Evolutionary conservation across 345 rosid species (phyloP), one percentile per base, ranked within the genome.

Genomic region (Abelmoschus esculentus): DNA sequence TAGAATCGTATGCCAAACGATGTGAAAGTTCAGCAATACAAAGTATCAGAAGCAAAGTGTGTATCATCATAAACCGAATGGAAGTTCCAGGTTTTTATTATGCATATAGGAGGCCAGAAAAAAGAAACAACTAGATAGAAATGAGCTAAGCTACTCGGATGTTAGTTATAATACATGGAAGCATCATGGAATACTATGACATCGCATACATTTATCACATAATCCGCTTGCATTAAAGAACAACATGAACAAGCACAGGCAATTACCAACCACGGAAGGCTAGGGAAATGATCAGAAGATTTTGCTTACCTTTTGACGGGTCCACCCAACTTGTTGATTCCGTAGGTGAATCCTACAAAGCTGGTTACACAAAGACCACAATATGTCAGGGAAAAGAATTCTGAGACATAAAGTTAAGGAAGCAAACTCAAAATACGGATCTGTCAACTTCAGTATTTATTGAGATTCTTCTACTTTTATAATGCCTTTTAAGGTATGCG

Each of bases 251-350:
- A 42, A 42, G 46, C 11, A 9, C 46, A 42, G 3, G 0, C 46
- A 42, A 42, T 42, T 2, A 42, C 9, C 46, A 66, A n/a, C 44
- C 57, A 26, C 3, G 50, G n/a, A 29, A n/a, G 4, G 53, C 28
- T 34, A 67, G 46, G 12, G 17, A 31, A 34, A 53, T 5, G 11
- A 11, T 19, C 32, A 26, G 46, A 58, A 65, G 7, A 61, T 70
- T 56, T 70, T 29, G 66, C 78, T 76, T 80, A 86, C 93, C 74
- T 86, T 85, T 76, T 88, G 90, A 67, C 90, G 85, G 0, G 90
- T 88, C 93, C 90, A 88, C 61, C 89, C 87, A 72, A 62, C 76
- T 76, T 69, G 84, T 65, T 61, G 79, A 80, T 80, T 80, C 75
- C 85, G 81, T 72, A 82, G 40, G 72, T 83, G 87, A 76, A 88